These are phyloP conservation scores for Davidsoniella neocaledoniae DNA, from an alignment of 2,329 filamentous ascomycete genomes.

Conservation along the genomic window DNA sequence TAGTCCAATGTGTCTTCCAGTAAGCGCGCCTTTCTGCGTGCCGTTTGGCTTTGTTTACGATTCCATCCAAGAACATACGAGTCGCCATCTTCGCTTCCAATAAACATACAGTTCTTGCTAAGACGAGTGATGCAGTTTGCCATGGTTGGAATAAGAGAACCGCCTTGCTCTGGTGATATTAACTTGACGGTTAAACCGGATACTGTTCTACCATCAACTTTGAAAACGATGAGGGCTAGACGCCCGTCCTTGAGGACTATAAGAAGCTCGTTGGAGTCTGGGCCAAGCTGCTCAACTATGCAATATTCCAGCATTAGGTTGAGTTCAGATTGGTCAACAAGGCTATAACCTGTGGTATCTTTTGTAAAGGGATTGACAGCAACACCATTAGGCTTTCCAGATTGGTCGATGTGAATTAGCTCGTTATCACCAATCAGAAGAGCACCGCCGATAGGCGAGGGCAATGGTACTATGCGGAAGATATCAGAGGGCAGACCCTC, in stretches of 20 bases:
- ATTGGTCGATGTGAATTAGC: slow-evolving; percentile 88
- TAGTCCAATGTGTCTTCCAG: slow-evolving; percentile 35
- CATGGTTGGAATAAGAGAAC: slow-evolving; percentile 40
- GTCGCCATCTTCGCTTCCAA: slow-evolving; percentile 72
- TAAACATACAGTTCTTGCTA: slow-evolving; percentile 54
- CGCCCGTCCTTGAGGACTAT: slow-evolving; percentile 61
- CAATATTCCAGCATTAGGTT: slow-evolving; percentile 68
- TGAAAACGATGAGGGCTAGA: slow-evolving; percentile 62
- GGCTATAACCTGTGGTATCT: slow-evolving; percentile 63
- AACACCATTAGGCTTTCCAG: slow-evolving; percentile 80
- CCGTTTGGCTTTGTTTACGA: slow-evolving; percentile 41
- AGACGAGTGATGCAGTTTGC: slow-evolving; percentile 56
- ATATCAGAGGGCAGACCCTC: slow-evolving; percentile 74
- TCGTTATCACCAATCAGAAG: slow-evolving; percentile 79
- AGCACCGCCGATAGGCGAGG: slow-evolving; percentile 74
- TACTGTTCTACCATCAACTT: slow-evolving; percentile 77
- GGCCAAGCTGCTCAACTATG: slow-evolving; percentile 56
- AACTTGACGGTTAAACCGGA: slow-evolving; percentile 64
- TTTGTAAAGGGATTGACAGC: slow-evolving; percentile 84
- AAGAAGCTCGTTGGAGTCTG: slow-evolving; percentile 68
- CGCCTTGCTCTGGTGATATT: slow-evolving; percentile 46
- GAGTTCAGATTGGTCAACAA: slow-evolving; percentile 73
- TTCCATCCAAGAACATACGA: slow-evolving; percentile 71
- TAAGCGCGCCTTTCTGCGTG: slow-evolving; percentile 45
- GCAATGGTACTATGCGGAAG: slow-evolving; percentile 64